These are phyloP conservation scores for Metschnikowia proteae DNA, from an alignment of 805 yeast species.

Conservation along the genomic window DNA sequence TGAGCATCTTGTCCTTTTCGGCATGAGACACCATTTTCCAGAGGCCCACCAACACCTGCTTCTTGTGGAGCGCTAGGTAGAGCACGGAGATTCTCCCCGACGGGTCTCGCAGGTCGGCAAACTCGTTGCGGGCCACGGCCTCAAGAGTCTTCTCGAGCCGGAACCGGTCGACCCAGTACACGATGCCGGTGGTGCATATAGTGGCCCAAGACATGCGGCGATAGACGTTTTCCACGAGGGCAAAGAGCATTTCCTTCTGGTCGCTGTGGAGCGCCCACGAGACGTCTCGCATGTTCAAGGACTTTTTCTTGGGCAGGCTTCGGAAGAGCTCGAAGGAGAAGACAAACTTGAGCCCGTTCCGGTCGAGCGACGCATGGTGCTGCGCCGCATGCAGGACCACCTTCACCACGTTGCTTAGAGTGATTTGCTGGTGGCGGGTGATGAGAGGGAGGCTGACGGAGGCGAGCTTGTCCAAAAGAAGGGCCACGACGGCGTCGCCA, in stretches of 20 bases:
- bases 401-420: slow-evolving; percentile 65
- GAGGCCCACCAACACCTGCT: slow-evolving; percentile 68
- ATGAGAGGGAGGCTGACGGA: slow-evolving; percentile 69
- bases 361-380: slow-evolving; percentile 45
- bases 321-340: slow-evolving; percentile 68
- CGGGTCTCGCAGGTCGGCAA: slow-evolving; percentile 64
- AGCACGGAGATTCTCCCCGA: slow-evolving; percentile 61
- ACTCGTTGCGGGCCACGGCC: slow-evolving; percentile 67
- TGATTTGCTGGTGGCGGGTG: slow-evolving; percentile 88
- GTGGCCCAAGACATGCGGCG: slow-evolving; percentile 55
- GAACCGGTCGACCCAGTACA: slow-evolving; percentile 58
- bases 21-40: slow-evolving; percentile 81
- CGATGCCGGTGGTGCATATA: slow-evolving; percentile 57
- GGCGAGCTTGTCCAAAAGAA: slow-evolving; percentile 57
- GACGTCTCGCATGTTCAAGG: slow-evolving; percentile 73
- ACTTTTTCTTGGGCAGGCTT: slow-evolving; percentile 43
- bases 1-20: slow-evolving; percentile 79
- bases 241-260: slow-evolving; percentile 63
- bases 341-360: slow-evolving; percentile 66
- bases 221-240: slow-evolving; percentile 43
- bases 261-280: slow-evolving; percentile 86
- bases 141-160: slow-evolving; percentile 49
- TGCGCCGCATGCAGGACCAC: slow-evolving; percentile 56
- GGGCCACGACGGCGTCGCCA: slow-evolving; percentile 39
- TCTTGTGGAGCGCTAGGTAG: slow-evolving; percentile 74